Evolutionary conservation across 805 yeast genomes (phyloP), one percentile per base, ranked within the genome.

Genomic region (Saturnispora sekii): DNA sequence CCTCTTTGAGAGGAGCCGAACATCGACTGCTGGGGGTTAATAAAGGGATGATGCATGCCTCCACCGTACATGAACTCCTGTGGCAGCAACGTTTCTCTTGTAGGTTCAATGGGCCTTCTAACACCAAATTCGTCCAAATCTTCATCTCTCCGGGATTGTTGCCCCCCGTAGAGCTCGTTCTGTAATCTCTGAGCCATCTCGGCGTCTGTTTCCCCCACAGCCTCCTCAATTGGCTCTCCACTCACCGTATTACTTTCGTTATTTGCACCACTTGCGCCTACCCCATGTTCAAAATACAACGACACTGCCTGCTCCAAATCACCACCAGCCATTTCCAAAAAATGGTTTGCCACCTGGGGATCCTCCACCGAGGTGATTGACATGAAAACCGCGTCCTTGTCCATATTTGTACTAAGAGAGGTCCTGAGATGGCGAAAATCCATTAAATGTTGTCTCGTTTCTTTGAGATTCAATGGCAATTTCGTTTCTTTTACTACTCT

Each of bases 261-360:
- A 21, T 21, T 21, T 21, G 26, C 26, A 21, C 33, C 40, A 14
- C 41, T 49, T 12, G 39, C 61, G 45, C 69, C 63, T 7, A 64
- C 51, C 26, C 80, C 80, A 52, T 73, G 74, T 52, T 93, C 97
- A 64, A 84, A 81, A 62, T 67, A 93, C 37, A 93, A 67, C 11
- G 87, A 77, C 7, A 93, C 84, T 0, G 98, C 97, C 16, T 78
- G 74, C 46, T 89, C 95, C 31, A 90, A 59, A 59, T 86, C 77
- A 38, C 78, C 77, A 41, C 81, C 88, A 4, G 90, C 73, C 66
- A 90, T 79, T 21, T 81, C 88, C 16, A 93, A 61, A 57, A 81
- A 93, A 53, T 81, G 86, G 43, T 70, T 66, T 1, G 97, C 97
- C 10, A 74, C 65, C 5, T 70, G 71, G 1, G 74, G 70, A 57